These are phyloP conservation scores for Trichoderma pleuroti DNA, from an alignment of 2,329 filamentous ascomycete genomes.

Conservation along the genomic window DNA sequence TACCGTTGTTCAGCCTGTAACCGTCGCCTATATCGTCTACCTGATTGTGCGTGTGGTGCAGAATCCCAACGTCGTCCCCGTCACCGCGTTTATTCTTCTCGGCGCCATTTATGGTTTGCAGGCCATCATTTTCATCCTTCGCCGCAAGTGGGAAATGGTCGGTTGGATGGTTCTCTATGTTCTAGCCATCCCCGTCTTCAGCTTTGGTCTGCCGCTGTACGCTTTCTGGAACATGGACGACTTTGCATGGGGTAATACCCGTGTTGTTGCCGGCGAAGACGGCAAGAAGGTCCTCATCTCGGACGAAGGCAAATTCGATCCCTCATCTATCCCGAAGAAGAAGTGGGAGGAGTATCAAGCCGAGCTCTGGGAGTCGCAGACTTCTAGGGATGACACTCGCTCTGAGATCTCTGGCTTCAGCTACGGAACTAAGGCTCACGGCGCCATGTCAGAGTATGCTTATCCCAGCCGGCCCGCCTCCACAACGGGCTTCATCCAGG, in stretches of 20 bases:
- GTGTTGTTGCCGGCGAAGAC: conserved; percentile 90
- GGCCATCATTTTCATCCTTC: conserved; percentile 92
- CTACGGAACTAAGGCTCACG: conserved; percentile 81
- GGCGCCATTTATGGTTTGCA: conserved; percentile 97
- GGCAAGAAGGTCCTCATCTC: conserved; percentile 90
- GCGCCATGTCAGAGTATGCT: conserved; percentile 66
- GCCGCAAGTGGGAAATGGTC: conserved; percentile 99
- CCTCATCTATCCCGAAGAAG: conserved; percentile 87
- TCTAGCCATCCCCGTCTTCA: conserved; percentile 85
- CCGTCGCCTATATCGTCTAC: conserved; percentile 84
- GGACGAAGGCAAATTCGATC: conserved; percentile 98
- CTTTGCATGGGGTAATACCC: conserved; percentile 98
- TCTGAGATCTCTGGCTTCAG: conserved; percentile 92
- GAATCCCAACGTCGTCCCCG: conserved; percentile 64
- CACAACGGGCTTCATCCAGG: conserved; percentile 44
- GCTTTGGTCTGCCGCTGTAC: conserved; percentile 84
- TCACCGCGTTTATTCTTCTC: conserved; percentile 85
- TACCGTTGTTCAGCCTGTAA: conserved; percentile 88
- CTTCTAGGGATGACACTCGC: conserved; percentile 71
- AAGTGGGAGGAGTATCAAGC: conserved; percentile 99
- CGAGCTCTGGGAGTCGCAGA: conserved; percentile 95
- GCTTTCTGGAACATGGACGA: conserved; percentile 99
- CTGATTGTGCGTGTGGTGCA: conserved; percentile 70
- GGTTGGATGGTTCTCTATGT: conserved; percentile 99
- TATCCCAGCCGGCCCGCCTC: conserved; percentile 58